These are phyloP conservation scores for Hemileia vastatrix DNA, from an alignment of 1,284 basidiomycete genomes.

Conservation along the genomic window DNA sequence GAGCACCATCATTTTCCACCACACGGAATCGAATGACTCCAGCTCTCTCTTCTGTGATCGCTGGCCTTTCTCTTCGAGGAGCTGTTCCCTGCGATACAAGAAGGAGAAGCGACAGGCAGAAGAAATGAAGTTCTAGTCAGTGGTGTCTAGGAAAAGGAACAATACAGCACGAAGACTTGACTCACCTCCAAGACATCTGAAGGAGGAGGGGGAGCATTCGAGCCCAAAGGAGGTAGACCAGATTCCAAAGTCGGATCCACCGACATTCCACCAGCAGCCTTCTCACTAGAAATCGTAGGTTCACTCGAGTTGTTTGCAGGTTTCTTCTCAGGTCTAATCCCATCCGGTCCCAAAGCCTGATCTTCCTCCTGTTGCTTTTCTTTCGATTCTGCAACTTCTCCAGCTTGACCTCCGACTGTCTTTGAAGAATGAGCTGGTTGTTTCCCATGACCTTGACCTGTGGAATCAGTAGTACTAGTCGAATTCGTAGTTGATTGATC, in stretches of 20 bases:
- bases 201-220: neutral
- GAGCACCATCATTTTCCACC: conserved; percentile 38
- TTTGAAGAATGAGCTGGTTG: conserved; percentile 16
- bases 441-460: conserved; percentile 24
- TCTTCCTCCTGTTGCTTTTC: neutral
- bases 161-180: conserved; percentile 25
- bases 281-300: conserved; percentile 6
- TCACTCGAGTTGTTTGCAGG: neutral
- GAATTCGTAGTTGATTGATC: neutral
- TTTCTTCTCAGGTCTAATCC: conserved; percentile 21
- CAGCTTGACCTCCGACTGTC: conserved; percentile 16
- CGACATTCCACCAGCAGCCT: conserved; percentile 7
- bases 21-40: conserved; percentile 42
- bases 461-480: conserved; percentile 2
- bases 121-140: neutral
- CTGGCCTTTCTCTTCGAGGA: conserved; percentile 34
- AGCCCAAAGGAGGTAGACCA: conserved; percentile 14
- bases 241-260: conserved; percentile 16
- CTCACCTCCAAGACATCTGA: neutral
- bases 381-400: conserved; percentile 1
- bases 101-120: neutral
- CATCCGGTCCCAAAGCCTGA: conserved; percentile 22
- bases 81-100: neutral
- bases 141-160: too few relatives aligned
- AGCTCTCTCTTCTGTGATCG: conserved; percentile 40